Conservation (phyloP, 2,329 filamentous ascomycete species). For the Hawksworthiomyces lignivorus region DNA sequence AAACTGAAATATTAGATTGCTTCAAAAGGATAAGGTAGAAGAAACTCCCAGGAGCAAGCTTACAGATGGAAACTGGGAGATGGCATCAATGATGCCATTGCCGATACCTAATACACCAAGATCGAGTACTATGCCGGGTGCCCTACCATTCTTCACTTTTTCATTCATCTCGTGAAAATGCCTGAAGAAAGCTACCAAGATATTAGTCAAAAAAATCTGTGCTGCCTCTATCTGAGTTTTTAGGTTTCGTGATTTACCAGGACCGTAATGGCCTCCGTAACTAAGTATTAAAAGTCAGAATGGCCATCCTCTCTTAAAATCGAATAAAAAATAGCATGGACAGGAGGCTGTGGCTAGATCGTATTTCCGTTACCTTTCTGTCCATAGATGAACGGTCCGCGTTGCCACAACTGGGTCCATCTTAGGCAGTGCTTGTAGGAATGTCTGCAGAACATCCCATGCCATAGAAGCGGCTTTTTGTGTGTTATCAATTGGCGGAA, state of each 20-base stretch:
- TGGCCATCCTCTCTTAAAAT: too few species aligned
- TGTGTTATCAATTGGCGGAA: conserved; percentile 25
- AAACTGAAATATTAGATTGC: conserved; percentile 13
- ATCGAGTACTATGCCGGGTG: conserved; percentile 34
- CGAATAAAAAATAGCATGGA: too few species aligned
- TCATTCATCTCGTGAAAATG: conserved; percentile 51
- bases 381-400: conserved; percentile 17
- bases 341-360: too few species aligned
- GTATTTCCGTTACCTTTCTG: conserved; percentile 13
- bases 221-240: too few species aligned
- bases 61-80: conserved; percentile 11
- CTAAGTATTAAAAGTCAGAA: background rate
- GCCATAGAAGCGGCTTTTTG: conserved; percentile 11
- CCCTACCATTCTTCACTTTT: conserved; percentile 34
- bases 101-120: conserved; percentile 40
- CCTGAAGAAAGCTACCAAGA: conserved; percentile 43
- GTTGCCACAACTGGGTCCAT: conserved; percentile 34
- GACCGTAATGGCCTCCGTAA: conserved; percentile 39
- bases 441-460: conserved; percentile 19
- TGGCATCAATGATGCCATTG: conserved; percentile 13
- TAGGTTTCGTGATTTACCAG: too few species aligned
- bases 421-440: conserved; percentile 36
- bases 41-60: too few species aligned
- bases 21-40: background rate
- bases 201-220: too few species aligned